phyloP scores from a whole-genome alignment of 495 filamentous ascomycete genomes.

The Tricharina praecox region DNA sequence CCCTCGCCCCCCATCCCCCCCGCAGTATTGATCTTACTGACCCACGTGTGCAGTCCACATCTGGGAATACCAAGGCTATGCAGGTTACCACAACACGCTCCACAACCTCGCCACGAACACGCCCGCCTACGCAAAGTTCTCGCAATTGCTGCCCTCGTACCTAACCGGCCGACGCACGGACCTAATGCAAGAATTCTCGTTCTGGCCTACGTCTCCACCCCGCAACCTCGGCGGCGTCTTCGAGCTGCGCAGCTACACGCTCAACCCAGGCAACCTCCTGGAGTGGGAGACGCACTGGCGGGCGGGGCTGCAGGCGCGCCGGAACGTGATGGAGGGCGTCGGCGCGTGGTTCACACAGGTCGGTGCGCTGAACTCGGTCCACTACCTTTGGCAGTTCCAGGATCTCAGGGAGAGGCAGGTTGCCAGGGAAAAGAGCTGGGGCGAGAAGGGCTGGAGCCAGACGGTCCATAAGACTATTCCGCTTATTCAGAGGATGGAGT shows the following conservation, averaged over 20 bases:
- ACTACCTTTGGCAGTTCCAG: constrained; percentile 97
- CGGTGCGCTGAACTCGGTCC: constrained; percentile 90
- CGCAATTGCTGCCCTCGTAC: constrained; percentile 50
- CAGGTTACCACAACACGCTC: constrained; percentile 84
- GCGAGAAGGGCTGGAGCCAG: constrained; percentile 86
- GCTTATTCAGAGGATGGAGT: constrained; percentile 91
- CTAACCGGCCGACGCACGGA: constrained; percentile 73
- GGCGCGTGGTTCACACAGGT: constrained; percentile 99
- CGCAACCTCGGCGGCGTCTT: constrained; percentile 83
- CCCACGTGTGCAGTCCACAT: constrained; percentile 56
- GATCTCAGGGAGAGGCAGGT: constrained; percentile 86
- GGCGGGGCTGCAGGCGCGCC: constrained; percentile 69
- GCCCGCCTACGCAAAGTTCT: constrained; percentile 66
- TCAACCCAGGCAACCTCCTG: constrained; percentile 84
- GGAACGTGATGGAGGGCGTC: constrained; percentile 96
- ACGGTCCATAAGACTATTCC: constrained; percentile 98
- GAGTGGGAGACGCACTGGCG: constrained; percentile 99
- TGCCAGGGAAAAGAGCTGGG: constrained; percentile 85
- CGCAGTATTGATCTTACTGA: constrained; percentile 11
- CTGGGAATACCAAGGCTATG: constrained; percentile 94
- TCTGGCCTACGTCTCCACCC: constrained; percentile 92
- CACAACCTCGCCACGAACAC: constrained; percentile 64
- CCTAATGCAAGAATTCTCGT: constrained; percentile 97
- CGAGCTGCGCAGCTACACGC: constrained; percentile 90
- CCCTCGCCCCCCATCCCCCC: background rate